phyloP scores from a whole-genome alignment of 257 asterid genomes.

The Forsythia viridissima region DNA sequence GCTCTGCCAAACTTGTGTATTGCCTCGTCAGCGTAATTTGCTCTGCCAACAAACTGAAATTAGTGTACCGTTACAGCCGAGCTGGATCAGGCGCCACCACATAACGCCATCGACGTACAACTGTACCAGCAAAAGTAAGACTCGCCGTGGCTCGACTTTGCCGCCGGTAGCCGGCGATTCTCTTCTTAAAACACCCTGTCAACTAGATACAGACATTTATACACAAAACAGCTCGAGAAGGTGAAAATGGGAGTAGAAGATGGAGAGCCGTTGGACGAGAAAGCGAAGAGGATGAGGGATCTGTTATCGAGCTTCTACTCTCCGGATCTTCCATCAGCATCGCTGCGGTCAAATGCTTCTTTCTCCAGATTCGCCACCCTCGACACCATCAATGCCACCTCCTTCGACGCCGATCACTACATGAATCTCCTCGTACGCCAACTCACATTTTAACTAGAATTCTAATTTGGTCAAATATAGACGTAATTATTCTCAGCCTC shows the following conservation, averaged over 20 bases:
- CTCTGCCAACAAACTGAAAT: background rate
- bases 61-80: background rate
- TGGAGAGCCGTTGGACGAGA: constrained; percentile 70
- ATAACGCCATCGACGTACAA: background rate
- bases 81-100: background rate
- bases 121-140: background rate
- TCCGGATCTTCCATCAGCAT: constrained; percentile 57
- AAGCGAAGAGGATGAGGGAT: constrained; percentile 97
- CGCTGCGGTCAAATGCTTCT: constrained; percentile 42
- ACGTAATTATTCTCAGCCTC: background rate
- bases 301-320: constrained; percentile 89
- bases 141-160: background rate
- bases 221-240: background rate
- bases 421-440: constrained; percentile 89
- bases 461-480: background rate
- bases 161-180: background rate
- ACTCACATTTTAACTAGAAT: background rate
- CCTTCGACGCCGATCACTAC: constrained; percentile 92
- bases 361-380: constrained; percentile 87
- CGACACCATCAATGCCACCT: constrained; percentile 81
- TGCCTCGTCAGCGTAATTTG: background rate
- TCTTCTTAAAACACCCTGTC: background rate
- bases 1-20: background rate
- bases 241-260: constrained; percentile 53
- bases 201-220: background rate